Evolutionary conservation across 2,329 filamentous ascomycete species (phyloP).

Genomic region (Arthroderma sp.): DNA sequence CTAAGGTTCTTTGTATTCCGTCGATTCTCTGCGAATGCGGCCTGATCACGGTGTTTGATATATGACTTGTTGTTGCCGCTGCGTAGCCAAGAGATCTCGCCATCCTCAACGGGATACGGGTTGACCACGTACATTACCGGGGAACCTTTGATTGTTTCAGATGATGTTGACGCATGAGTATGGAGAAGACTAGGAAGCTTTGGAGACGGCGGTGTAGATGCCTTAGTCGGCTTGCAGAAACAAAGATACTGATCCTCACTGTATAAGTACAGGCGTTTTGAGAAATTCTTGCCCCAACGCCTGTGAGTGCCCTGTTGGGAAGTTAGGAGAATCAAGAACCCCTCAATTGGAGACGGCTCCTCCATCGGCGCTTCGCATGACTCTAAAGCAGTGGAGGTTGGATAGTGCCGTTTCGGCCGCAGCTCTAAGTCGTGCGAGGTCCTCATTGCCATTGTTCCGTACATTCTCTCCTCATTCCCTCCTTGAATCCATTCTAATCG

Average conservation of each 20-base stretch:
- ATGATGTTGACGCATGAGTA: slow-evolving; percentile 41
- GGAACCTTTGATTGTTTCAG: slow-evolving; percentile 44
- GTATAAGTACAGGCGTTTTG: slow-evolving; percentile 54
- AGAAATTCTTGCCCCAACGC: slow-evolving; percentile 49
- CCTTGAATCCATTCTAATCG: slow-evolving; percentile 57
- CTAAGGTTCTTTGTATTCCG: slow-evolving; percentile 48
- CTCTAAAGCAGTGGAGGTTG: slow-evolving; percentile 37
- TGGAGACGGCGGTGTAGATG: slow-evolving; percentile 48
- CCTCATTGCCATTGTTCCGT: slow-evolving; percentile 55
- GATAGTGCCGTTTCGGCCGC: slow-evolving; percentile 53
- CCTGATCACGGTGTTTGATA: slow-evolving; percentile 42
- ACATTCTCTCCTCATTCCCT: slow-evolving; percentile 55
- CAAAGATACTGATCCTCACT: slow-evolving; percentile 52
- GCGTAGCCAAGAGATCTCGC: slow-evolving; percentile 46
- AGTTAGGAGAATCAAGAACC: slow-evolving; percentile 53
- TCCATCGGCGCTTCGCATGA: slow-evolving; percentile 33
- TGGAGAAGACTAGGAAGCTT: slow-evolving; percentile 36
- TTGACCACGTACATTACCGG: slow-evolving; percentile 51
- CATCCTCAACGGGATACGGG: slow-evolving; percentile 46
- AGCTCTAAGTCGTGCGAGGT: slow-evolving; percentile 55
- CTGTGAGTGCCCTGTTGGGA: slow-evolving; percentile 50
- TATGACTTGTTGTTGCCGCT: slow-evolving; percentile 34
- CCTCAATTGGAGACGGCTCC: slow-evolving; percentile 53
- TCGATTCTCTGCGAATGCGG: slow-evolving; percentile 47
- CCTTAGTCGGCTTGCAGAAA: slow-evolving; percentile 50